phyloP scores from a whole-genome alignment of 345 rosid species.

The Sapria himalayana region DNA sequence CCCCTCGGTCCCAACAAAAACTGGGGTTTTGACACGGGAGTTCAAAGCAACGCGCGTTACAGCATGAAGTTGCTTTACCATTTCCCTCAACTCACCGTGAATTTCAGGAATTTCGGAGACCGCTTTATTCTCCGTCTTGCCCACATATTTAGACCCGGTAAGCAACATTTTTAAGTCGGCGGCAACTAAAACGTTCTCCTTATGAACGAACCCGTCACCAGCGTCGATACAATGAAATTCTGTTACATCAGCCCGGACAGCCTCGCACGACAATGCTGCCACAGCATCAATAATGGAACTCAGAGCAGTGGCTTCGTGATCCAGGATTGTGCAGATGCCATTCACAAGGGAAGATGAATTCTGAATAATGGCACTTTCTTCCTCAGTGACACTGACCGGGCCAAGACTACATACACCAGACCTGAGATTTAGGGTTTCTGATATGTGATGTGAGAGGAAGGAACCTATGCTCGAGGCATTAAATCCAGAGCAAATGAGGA shows the following conservation, averaged over 20 bases:
- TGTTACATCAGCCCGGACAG: constrained; percentile 22
- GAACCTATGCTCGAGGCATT: constrained; percentile 15
- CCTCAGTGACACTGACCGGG: constrained; percentile 22
- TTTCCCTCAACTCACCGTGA: constrained; percentile 42
- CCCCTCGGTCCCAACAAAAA: constrained; percentile 11
- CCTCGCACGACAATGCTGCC: constrained; percentile 68
- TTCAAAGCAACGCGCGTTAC: constrained; percentile 29
- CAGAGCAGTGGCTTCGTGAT: constrained; percentile 27
- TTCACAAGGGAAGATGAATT: constrained; percentile 13
- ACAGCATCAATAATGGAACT: constrained; percentile 30
- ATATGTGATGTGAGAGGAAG: constrained; percentile 17
- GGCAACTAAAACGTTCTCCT: constrained; percentile 48
- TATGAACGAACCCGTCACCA: constrained; percentile 45
- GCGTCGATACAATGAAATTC: constrained; percentile 33
- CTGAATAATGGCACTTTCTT: constrained; percentile 19
- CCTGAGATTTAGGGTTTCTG: constrained; percentile 14
- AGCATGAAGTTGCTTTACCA: constrained; percentile 32
- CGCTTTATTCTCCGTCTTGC: constrained; percentile 15
- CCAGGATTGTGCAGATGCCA: constrained; percentile 42
- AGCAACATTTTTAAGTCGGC: constrained; percentile 58
- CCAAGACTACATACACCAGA: constrained; percentile 4
- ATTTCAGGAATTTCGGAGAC: constrained; percentile 27
- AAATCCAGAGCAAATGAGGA: constrained; percentile 12
- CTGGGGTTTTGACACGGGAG: constrained; percentile 19
- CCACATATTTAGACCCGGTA: constrained; percentile 44